Percentiles rank a stretch among this genome's conserved stretches.
Conservation (phyloP, 1,139 yeast genomes). For the Zygosaccharomyces sapae region DNA sequence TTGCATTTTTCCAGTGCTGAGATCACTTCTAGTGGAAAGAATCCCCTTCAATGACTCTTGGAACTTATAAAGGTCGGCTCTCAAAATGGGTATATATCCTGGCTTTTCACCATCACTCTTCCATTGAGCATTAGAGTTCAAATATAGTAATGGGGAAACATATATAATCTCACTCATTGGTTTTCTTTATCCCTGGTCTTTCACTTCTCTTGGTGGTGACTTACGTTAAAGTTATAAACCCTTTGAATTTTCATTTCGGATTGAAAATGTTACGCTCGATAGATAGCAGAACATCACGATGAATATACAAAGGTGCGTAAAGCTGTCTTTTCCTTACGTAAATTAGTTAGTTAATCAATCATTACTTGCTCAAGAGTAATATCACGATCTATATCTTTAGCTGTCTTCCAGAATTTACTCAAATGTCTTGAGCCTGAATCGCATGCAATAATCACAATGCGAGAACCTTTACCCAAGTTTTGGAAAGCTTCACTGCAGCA, state of each 20-base stretch:
- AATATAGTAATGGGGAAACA: slow-evolving; percentile 29
- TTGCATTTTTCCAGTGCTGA: not conserved
- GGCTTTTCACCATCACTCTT: slow-evolving; percentile 22
- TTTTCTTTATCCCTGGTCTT: not conserved
- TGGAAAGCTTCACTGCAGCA: slow-evolving; percentile 73
- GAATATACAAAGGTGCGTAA: not conserved
- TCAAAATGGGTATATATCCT: slow-evolving; percentile 31
- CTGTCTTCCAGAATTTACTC: slow-evolving; percentile 86
- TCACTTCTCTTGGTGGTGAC: slow-evolving; percentile 3
- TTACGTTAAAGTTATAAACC: slow-evolving; percentile 1
- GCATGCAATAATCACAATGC: slow-evolving; percentile 83
- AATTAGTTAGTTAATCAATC: not conserved
- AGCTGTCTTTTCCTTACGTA: not conserved
- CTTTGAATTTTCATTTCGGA: slow-evolving; percentile 4
- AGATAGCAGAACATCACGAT: not conserved
- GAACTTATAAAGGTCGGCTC: slow-evolving; percentile 25
- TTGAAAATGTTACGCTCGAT: not conserved
- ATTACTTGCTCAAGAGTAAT: slow-evolving; percentile 34
- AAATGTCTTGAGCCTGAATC: slow-evolving; percentile 89
- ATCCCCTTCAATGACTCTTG: slow-evolving; percentile 18
- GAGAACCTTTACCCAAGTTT: slow-evolving; percentile 55
- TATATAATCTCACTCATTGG: slow-evolving; percentile 26
- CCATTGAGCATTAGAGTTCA: slow-evolving; percentile 24
- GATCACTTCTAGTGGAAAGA: slow-evolving; percentile 7
- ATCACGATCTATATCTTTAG: slow-evolving; percentile 37